A percentile compares a stretch with the other conserved stretches of the same genome.
These are phyloP conservation scores for Amborella trichopoda DNA, from an alignment of 164 flowering plant genomes.

Conservation along the genomic window DNA sequence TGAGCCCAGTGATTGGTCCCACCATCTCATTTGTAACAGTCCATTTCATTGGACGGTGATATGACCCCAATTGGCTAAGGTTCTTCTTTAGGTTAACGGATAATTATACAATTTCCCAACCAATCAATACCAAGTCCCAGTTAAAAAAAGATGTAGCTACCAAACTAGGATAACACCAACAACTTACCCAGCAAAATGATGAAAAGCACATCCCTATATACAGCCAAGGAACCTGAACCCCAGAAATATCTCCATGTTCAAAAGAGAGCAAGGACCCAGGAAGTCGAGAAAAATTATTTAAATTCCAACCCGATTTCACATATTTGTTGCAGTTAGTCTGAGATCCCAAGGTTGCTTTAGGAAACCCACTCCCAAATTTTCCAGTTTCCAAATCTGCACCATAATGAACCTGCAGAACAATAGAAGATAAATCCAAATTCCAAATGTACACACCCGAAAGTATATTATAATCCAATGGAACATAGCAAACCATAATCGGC, in stretches of 20 bases:
- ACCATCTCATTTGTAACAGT: too few relatives aligned
- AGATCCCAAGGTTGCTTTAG: slow-evolving; percentile 22
- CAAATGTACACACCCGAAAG: not conserved
- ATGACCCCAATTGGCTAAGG: too few relatives aligned
- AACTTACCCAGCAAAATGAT: slow-evolving; percentile 91
- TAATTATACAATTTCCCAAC: too few relatives aligned
- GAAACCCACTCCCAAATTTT: slow-evolving; percentile 76
- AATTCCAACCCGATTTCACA: slow-evolving; percentile 69
- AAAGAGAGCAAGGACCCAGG: slow-evolving; percentile 71
- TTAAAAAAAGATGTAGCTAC: too few relatives aligned
- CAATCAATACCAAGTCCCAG: too few relatives aligned
- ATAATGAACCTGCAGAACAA: slow-evolving; percentile 49
- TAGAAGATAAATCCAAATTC: not conserved
- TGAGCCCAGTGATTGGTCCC: too few relatives aligned
- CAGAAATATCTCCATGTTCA: slow-evolving; percentile 70
- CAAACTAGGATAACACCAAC: not conserved
- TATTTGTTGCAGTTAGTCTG: slow-evolving; percentile 30
- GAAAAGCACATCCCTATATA: slow-evolving; percentile 94
- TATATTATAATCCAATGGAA: too few relatives aligned
- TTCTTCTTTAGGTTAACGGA: too few relatives aligned
- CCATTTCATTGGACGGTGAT: too few relatives aligned
- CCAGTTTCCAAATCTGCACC: slow-evolving; percentile 92
- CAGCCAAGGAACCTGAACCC: slow-evolving; percentile 89
- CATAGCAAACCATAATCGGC: too few relatives aligned
- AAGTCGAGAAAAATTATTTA: slow-evolving; percentile 73